Evolutionary conservation across 371 early-diverging fungal genomes (phyloP), one percentile per base, ranked within the genome.

Genomic region (Mortierella polycephala): DNA sequence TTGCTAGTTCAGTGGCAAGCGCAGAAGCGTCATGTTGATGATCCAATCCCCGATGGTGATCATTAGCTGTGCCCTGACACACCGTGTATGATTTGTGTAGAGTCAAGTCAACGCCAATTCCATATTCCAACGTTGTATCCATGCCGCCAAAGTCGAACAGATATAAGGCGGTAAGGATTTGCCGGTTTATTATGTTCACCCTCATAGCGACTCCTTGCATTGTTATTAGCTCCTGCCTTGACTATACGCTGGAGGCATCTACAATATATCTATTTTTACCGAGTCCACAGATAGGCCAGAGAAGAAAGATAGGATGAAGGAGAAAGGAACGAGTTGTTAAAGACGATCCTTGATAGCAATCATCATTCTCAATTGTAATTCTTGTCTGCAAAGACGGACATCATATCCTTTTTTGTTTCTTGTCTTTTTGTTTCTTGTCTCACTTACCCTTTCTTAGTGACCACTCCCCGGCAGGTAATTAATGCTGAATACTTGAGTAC

Each of bases 401-500:
- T 16, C 18, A 49, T 16, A 30, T 30, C 30, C 30, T 30, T 30
- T 30, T 30, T 30, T 30, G 30, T 30, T 30, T 30, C 30, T 30
- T 30, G 30, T 30, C 30, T 30, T 30, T 30, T 30, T n/a, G n/a
- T 13, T 2, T 7, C 42, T n/a, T 7, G 18, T 14, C 23, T 42
- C 30, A 23, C 80, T 76, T 83, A 88, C 85, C 88, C 88, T 75
- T 88, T 88, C 61, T 87, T 85, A 5, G 83, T 79, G 21, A 88
- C 82, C 9, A 88, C 66, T 52, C 88, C 86, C 50, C 87, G 82
- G 59, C 74, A 51, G 16, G 81, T 75, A 39, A 82, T 85, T 61
- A 88, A 85, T 12, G 85, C 87, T 47, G 87, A 81, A 60, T 89
- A 89, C 67, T 89, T 87, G 69, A 89, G 67, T 18, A 87, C 88